phyloP scores from a whole-genome alignment of 306 rosid genomes.

The Cucurbita ficifolia region DNA sequence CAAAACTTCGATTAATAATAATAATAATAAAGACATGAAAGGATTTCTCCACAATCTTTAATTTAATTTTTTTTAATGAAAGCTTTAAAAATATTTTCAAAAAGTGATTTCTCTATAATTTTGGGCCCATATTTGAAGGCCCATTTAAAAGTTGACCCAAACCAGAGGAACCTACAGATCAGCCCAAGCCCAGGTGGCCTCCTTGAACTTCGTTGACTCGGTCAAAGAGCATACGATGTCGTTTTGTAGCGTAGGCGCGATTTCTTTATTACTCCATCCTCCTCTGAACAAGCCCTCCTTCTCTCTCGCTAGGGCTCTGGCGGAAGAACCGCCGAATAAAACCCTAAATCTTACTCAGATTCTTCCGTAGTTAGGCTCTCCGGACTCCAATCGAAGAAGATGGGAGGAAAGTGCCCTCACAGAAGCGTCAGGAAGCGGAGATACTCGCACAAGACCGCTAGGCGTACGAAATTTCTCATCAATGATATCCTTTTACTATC shows the following conservation, averaged over 20 bases:
- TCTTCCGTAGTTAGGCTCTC: conserved; percentile 11
- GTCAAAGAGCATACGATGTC: background rate
- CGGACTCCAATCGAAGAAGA: conserved; percentile 14
- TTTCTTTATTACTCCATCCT: background rate
- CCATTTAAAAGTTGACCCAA: background rate
- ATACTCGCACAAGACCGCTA: conserved; percentile 60
- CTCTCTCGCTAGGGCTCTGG: background rate
- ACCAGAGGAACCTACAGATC: background rate
- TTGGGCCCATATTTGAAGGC: background rate
- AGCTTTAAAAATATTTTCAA: no score
- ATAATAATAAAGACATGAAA: no score
- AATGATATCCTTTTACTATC: conserved; percentile 51
- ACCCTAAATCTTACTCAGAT: background rate
- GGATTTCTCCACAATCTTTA: no score
- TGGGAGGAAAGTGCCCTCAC: conserved; percentile 99
- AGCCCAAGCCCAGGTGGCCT: background rate
- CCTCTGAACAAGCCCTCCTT: no score
- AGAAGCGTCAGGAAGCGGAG: conserved; percentile 70
- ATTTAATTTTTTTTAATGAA: no score
- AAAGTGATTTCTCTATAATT: background rate
- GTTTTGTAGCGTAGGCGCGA: background rate
- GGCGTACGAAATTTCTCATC: conserved; percentile 53
- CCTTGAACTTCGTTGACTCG: background rate
- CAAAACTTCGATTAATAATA: no score
- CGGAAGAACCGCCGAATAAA: background rate